Base-by-base conservation (phyloP, 805 yeast species). In the Starmerella stigmatis region DNA sequence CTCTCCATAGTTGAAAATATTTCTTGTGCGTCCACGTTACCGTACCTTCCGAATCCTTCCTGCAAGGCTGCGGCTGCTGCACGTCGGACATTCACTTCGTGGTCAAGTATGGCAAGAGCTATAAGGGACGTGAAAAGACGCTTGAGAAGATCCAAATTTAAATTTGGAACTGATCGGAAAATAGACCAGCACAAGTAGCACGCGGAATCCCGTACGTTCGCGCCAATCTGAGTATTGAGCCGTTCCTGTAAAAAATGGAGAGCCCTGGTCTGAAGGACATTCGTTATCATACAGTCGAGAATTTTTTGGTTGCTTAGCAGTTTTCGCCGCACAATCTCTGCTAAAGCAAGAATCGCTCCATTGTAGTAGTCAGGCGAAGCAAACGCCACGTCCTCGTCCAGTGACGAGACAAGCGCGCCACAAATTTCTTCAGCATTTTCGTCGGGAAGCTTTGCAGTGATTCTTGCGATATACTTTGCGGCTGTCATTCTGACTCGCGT, bases 11-110 rank as follows among this genome's bases (percentile, higher is more conserved):
- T 57, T 13, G 60, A 51, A 12, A 66, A 49, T 4, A 60, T 60
- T 4, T 52, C 41, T 3, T 47, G 51, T 2, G 45, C 41, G 11
- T 28, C 17, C n/a, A 44, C 55, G 11, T 63, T 63, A 1, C 83
- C 83, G 57, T 76, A 79, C 29, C 96, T 65, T 0, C 97, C 97
- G 3, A 85, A 59, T 13, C 81, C 68, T 56, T 88, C 97, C 58
- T 88, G 96, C 6, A 88, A 56, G 0, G 92, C 89, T 0, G 96
- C 95, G 5, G 85, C 69, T 1, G 88, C 79, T 15, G 96, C 88
- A 46, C 94, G 68, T 45, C 96, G 68, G 5, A 86, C 74, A 47
- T 78, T 70, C 16, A 85, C 65, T 44, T 86, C 95, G 19, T 69
- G 64, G 58, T 88, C 97, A 57, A 80, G 79, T 40, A 84, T 68